Base-by-base conservation (phyloP, 169 alveolate species). In the Eimeria tenella region DNA sequence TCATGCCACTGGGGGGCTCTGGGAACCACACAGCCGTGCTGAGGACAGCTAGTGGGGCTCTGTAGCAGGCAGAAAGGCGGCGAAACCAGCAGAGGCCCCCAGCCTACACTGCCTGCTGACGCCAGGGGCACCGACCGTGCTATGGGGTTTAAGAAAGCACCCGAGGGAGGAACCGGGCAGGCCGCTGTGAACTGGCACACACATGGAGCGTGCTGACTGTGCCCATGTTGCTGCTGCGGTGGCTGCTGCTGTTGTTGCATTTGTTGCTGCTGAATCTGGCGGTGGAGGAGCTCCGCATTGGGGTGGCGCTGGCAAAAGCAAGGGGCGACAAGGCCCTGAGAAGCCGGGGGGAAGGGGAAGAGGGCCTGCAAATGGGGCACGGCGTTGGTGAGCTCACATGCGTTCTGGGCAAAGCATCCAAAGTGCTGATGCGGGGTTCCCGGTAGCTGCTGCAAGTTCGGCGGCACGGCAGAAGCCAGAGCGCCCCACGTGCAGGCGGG, bases 1-100 rank as follows among this genome's bases (percentile, higher is more conserved):
- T 75, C 65, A 11, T 75, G 86, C 86, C 86, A 75, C 9, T 52
- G 65, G 86, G 31, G 86, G 68, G 17, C 86, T 31, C 86, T 52
- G 19, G 25, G 68, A 15, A 19, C 23, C 42, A 7, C 52, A 21
- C 86, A 50, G 86, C 86, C 42, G 65, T 50, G 86, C 21, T n/a
- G 60, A 1, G 68, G 68, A 17, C 86, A 75, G 60, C 68, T 19
- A 25, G 86, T 5, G 23, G 86, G 60, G 42, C 86, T 25, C 31
- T 75, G 60, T 19, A 75, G 31, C 19, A 75, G 42, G 19, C 86
- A 75, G 68, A 75, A 15, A 13, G 65, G 23, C 0, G 60, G 86
- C 25, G 86, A 17, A 21, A 42, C 23, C 6, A 75, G 63, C 42
- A 75, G 31, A 7, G 86, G 52, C 19, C 63, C 63, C 86, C 60